Evolutionary conservation across 176 grass and related monocot genomes (phyloP).

Genomic region (Guadua angustifolia): DNA sequence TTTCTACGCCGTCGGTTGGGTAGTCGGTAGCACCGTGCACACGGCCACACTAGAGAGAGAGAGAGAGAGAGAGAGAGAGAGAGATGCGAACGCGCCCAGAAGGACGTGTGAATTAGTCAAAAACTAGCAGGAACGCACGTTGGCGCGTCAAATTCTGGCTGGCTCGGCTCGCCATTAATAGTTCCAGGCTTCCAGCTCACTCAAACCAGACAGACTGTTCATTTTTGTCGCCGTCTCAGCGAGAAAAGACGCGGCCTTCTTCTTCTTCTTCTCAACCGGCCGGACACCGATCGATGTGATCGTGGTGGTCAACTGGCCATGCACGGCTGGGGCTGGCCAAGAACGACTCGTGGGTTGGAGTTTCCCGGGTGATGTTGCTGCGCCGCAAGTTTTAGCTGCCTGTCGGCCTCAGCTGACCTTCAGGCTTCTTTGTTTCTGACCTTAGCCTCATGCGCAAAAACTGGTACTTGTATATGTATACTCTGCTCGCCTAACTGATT

Average conservation of each 20-base stretch:
- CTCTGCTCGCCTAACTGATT: not conserved
- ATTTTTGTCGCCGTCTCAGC: no score
- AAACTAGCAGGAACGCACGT: not conserved
- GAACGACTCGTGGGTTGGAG: conserved; percentile 20
- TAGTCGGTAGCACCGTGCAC: conserved; percentile 4
- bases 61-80: no score
- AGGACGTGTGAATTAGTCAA: not conserved
- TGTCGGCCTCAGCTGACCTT: not conserved
- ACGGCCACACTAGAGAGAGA: not conserved
- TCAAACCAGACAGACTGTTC: no score
- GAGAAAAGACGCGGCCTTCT: no score
- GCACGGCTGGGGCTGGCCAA: conserved; percentile 24
- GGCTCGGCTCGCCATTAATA: not conserved
- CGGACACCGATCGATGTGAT: not conserved
- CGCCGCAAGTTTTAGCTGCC: conserved; percentile 1
- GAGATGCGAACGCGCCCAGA: not conserved
- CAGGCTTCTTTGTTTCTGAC: not conserved
- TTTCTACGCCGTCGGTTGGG: not conserved
- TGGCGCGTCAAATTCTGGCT: conserved; percentile 8
- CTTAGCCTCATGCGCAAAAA: not conserved
- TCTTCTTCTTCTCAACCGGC: no score
- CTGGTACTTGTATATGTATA: no score
- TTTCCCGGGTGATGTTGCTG: not conserved
- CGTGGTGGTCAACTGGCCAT: not conserved
- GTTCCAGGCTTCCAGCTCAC: no score